These are phyloP conservation scores for Piper longum DNA, from an alignment of 164 flowering plant genomes.

Conservation along the genomic window DNA sequence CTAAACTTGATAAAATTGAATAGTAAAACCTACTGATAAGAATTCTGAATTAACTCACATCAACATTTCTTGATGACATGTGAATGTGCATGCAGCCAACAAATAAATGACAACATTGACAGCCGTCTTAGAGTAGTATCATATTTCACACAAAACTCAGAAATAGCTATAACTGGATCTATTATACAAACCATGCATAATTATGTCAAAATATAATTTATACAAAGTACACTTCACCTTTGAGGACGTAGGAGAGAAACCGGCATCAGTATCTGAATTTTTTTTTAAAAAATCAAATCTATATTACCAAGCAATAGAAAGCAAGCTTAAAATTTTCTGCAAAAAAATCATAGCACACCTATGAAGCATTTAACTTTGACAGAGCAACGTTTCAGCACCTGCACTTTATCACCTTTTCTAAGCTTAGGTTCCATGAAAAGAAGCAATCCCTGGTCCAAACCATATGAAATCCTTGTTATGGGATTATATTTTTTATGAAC, in stretches of 20 bases:
- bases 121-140: too few relatives aligned
- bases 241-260: conserved; percentile 63
- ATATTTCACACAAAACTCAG: too few relatives aligned
- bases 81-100: too few relatives aligned
- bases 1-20: too few relatives aligned
- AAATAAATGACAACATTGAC: too few relatives aligned
- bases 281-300: neutral
- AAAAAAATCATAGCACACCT: conserved; percentile 28
- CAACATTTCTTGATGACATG: too few relatives aligned
- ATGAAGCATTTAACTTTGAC: conserved; percentile 67
- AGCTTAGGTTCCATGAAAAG: conserved; percentile 66
- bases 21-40: too few relatives aligned
- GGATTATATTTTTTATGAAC: neutral
- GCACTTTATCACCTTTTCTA: conserved; percentile 37
- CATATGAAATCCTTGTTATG: neutral
- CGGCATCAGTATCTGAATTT: conserved; percentile 72
- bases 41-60: too few relatives aligned
- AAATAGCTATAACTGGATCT: too few relatives aligned
- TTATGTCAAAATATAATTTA: neutral
- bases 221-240: conserved; percentile 30
- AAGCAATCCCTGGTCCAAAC: conserved; percentile 32
- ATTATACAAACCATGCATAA: too few relatives aligned
- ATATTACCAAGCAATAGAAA: neutral
- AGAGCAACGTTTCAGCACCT: conserved; percentile 39
- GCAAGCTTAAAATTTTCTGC: neutral